Evolutionary conservation across 129 eudicot species (phyloP).

Genomic region (Artemisia annua): DNA sequence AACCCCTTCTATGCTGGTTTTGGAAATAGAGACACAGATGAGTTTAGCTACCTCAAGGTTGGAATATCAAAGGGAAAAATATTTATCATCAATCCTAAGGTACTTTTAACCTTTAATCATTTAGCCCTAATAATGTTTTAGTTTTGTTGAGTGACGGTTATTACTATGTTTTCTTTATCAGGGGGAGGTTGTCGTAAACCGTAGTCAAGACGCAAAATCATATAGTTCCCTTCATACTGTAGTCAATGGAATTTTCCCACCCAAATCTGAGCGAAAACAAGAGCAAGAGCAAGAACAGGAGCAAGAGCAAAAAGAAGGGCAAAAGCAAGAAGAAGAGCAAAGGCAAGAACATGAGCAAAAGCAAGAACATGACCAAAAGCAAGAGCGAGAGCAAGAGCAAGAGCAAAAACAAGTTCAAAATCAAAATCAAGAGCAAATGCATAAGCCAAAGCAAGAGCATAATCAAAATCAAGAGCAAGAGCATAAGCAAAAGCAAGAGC

Average conservation of each 20-base stretch:
- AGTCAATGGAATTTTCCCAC: constrained; percentile 83
- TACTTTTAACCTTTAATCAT: constrained; percentile 13
- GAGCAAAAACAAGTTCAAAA: background rate
- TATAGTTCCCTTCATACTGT: constrained; percentile 70
- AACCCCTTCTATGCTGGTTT: constrained; percentile 96
- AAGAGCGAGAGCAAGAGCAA: background rate
- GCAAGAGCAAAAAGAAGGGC: background rate
- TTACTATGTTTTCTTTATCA: constrained; percentile 16
- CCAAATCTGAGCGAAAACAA: constrained; percentile 7
- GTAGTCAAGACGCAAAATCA: constrained; percentile 66
- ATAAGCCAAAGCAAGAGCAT: background rate
- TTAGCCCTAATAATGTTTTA: background rate
- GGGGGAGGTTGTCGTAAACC: constrained; percentile 91
- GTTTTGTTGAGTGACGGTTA: background rate
- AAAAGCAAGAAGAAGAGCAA: background rate
- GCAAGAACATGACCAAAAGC: background rate
- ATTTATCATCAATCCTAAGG: constrained; percentile 94
- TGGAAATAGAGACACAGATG: constrained; percentile 97
- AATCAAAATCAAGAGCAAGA: background rate
- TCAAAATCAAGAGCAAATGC: background rate
- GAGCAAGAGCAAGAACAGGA: background rate
- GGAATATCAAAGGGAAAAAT: constrained; percentile 88
- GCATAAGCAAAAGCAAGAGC: background rate
- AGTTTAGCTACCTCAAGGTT: constrained; percentile 85
- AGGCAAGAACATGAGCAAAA: background rate